phyloP scores from a whole-genome alignment of 495 filamentous ascomycete genomes.

The Elaphomyces granulatus region DNA sequence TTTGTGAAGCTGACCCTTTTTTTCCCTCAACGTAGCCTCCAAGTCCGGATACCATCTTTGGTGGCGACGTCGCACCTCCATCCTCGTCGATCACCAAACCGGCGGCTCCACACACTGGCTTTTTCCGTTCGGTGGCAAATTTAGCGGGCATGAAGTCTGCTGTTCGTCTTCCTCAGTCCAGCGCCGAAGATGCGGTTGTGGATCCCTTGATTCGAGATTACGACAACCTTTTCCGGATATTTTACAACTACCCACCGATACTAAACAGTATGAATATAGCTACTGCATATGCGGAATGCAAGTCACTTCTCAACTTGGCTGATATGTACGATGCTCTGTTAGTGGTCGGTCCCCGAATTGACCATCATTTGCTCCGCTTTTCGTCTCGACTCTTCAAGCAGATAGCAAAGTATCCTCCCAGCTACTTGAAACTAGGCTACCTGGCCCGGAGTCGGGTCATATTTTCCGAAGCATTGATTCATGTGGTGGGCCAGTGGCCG shows the following conservation, averaged over 20 bases:
- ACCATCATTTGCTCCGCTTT: slow-evolving; percentile 86
- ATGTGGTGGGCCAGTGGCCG: slow-evolving; percentile 89
- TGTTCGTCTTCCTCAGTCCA: slow-evolving; percentile 24
- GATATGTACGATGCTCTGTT: slow-evolving; percentile 85
- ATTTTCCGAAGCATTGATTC: slow-evolving; percentile 77
- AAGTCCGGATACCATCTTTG: slow-evolving; percentile 35
- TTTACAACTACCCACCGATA: slow-evolving; percentile 76
- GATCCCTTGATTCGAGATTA: slow-evolving; percentile 70
- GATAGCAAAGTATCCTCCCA: slow-evolving; percentile 84
- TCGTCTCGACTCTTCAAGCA: slow-evolving; percentile 82
- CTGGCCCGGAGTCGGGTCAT: slow-evolving; percentile 71
- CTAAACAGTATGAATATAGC: slow-evolving; percentile 78
- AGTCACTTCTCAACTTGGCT: slow-evolving; percentile 65
- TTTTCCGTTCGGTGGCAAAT: slow-evolving; percentile 80
- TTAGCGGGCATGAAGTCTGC: slow-evolving; percentile 43
- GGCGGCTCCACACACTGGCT: slow-evolving; percentile 40
- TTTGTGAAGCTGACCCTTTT: slow-evolving; percentile 59
- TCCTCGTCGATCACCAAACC: slow-evolving; percentile 40
- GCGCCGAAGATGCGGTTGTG: slow-evolving; percentile 33
- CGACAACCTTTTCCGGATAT: slow-evolving; percentile 82
- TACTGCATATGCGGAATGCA: slow-evolving; percentile 82
- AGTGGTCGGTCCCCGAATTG: slow-evolving; percentile 77
- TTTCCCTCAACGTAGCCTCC: slow-evolving; percentile 25
- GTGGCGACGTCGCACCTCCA: slow-evolving; percentile 22
- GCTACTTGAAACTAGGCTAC: slow-evolving; percentile 80